These are phyloP conservation scores for Aphanomyces stellatus DNA, from an alignment of 352 stramenopile species.

Conservation along the genomic window DNA sequence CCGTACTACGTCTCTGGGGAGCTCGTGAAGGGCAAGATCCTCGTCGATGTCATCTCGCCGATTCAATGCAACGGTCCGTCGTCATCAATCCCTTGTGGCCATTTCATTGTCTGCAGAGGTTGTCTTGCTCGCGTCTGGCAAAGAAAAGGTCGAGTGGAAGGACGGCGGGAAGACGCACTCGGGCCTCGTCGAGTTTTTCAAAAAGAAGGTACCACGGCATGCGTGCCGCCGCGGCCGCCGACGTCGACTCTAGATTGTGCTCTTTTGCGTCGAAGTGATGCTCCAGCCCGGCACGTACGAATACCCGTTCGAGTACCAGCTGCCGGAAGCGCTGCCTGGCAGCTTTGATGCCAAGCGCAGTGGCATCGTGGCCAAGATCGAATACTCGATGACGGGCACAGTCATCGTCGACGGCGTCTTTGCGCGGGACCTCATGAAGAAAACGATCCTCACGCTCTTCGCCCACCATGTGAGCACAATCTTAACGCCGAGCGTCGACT, in stretches of 20 bases:
- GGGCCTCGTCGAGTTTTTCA: constrained; percentile 41
- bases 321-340: constrained; percentile 41
- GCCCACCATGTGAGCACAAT: constrained; percentile 34
- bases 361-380: constrained; percentile 46
- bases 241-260: not conserved
- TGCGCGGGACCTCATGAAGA: constrained; percentile 48
- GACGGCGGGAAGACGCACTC: constrained; percentile 29
- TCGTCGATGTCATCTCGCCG: constrained; percentile 41
- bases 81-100: not conserved
- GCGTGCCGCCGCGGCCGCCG: too few species aligned
- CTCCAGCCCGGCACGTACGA: constrained; percentile 59
- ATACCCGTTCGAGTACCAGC: constrained; percentile 51
- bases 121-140: constrained; percentile 49
- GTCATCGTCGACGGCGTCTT: constrained; percentile 55
- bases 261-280: constrained; percentile 30
- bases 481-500: constrained; percentile 42
- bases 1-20: constrained; percentile 55
- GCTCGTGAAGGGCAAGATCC: constrained; percentile 48
- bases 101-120: constrained; percentile 36
- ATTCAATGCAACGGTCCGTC: constrained; percentile 52
- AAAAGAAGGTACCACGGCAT: constrained; percentile 32
- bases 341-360: constrained; percentile 34
- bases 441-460: constrained; percentile 43
- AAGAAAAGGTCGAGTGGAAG: constrained; percentile 54
- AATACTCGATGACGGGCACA: constrained; percentile 70